Evolutionary conservation across 2,329 filamentous ascomycete species (phyloP), one percentile per base, ranked within the genome.

Genomic region (Fusarium chuoi): DNA sequence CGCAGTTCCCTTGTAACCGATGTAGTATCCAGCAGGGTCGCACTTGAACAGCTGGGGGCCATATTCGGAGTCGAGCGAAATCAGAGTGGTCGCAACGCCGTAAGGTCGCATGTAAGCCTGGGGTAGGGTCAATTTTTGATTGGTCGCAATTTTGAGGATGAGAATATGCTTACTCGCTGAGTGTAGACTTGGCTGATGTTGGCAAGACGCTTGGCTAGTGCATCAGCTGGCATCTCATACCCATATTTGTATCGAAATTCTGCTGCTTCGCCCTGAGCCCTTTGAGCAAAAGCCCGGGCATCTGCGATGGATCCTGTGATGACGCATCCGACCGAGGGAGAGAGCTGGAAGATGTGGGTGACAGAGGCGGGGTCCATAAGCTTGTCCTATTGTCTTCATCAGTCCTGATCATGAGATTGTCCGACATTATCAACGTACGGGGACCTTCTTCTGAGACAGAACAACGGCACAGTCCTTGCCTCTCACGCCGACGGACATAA

Each of bases 141-240:
- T 67, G 62, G 57, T 44, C 56, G 54, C 57, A 60, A 26, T 44
- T 28, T 55, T 63, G 35, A 62, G 45, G 62, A 62, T 51, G 79
- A 66, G 62, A 56, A 44, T 58, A 63, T 63, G 78, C 86, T 81
- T 83, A 98, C 96, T 84, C 95, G 89, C 87, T 99, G 96, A 78
- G 96, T 99, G 85, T 98, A 99, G 76, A 99, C 96, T 85, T 99
- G 96, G 85, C 94, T 98, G 87, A 99, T 98, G 86, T 99, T 99
- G 82, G 96, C 96, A 85, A 99, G 87, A 82, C 96, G 91, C 90
- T 99, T 99, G 75, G 96, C 94, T 80, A 99, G 86, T 59, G 95
- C 96, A 85, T 99, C 96, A 83, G 95, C 97, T 69, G 96, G 96
- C 96, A 99, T 99, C 88, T 99, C 96, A 85, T 99, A 99, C 80